Conservation (phyloP, 495 filamentous ascomycete genomes). For the Astrothelium subdiscretum region DNA sequence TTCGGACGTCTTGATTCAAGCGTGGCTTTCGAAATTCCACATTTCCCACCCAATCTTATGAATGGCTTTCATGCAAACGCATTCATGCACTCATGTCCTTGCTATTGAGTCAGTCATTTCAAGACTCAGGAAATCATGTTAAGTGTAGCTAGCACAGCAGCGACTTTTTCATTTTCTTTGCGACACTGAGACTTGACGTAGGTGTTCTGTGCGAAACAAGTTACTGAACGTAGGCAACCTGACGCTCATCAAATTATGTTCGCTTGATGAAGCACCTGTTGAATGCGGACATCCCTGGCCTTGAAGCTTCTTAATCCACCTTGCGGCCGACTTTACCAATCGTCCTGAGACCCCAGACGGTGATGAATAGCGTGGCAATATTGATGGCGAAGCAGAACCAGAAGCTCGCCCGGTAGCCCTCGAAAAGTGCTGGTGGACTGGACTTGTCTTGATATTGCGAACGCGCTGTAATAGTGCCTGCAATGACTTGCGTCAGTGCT, state of each 20-base stretch:
- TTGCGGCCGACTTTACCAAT: slow-evolving; percentile 46
- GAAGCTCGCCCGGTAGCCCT: slow-evolving; percentile 48
- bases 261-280: background rate
- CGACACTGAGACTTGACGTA: background rate
- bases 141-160: no score
- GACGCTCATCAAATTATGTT: background rate
- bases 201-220: background rate
- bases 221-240: background rate
- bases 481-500: slow-evolving; percentile 44
- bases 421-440: slow-evolving; percentile 35
- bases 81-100: no score
- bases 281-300: background rate
- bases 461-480: slow-evolving; percentile 36
- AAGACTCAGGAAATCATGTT: no score
- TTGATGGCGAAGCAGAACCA: slow-evolving; percentile 47
- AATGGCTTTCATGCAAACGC: no score
- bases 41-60: no score
- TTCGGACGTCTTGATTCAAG: background rate
- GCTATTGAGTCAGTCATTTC: no score
- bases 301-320: slow-evolving; percentile 30
- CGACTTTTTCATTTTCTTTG: no score
- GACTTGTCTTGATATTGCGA: slow-evolving; percentile 18
- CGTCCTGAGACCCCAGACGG: slow-evolving; percentile 37
- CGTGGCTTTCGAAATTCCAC: background rate
- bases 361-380: slow-evolving; percentile 31